Conservation (phyloP, 257 asterid genomes). For the Penstemon barbatus region DNA sequence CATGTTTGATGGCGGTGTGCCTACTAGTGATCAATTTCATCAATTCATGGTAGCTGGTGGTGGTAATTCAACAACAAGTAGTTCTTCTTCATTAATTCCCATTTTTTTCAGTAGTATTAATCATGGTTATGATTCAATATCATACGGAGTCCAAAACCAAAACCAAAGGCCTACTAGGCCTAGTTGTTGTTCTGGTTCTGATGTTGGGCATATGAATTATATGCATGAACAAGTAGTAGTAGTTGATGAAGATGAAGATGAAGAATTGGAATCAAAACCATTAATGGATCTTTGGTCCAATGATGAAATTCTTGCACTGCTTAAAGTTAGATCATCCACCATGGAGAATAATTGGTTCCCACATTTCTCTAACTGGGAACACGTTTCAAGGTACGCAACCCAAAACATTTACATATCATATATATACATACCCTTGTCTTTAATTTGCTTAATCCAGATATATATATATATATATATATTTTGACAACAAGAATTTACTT, state of each 20-base stretch:
- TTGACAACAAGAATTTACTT: too few relatives aligned
- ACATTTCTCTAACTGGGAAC: slow-evolving; percentile 70
- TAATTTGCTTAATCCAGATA: too few relatives aligned
- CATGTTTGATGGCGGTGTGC: slow-evolving; percentile 61
- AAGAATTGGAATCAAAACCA: slow-evolving; percentile 25
- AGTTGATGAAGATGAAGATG: neutral
- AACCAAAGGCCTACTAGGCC: too few relatives aligned
- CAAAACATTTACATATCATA: too few relatives aligned
- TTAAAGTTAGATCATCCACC: slow-evolving; percentile 75
- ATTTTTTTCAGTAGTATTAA: slow-evolving; percentile 42
- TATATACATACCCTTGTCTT: too few relatives aligned
- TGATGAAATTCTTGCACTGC: slow-evolving; percentile 61
- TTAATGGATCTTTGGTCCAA: slow-evolving; percentile 53
- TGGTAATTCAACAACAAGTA: slow-evolving; percentile 34
- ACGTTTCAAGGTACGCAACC: slow-evolving; percentile 59
- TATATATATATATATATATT: too few relatives aligned
- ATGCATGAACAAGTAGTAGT: neutral
- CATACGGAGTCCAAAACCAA: neutral
- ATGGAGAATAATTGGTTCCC: slow-evolving; percentile 65
- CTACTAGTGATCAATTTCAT: slow-evolving; percentile 47
- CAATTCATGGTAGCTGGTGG: slow-evolving; percentile 41
- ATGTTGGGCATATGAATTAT: neutral
- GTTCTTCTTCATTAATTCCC: slow-evolving; percentile 44
- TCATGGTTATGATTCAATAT: slow-evolving; percentile 34
- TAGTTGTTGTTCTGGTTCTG: too few relatives aligned